Evolutionary conservation across 1,139 yeast genomes (phyloP), one percentile per base, ranked within the genome.

Genomic region (Hansenula lynferdii): DNA sequence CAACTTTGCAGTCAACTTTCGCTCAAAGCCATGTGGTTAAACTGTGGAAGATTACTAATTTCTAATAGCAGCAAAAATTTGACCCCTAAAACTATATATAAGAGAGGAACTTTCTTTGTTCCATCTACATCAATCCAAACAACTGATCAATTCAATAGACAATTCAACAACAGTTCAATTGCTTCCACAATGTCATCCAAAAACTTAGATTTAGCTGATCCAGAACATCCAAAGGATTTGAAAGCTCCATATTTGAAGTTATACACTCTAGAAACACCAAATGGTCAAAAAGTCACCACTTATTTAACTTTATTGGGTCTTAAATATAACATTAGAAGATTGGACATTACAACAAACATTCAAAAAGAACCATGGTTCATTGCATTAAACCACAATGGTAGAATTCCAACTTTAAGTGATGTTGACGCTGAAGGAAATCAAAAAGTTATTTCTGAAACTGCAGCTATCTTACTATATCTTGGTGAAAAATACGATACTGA

Each of bases 391-490:
- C 78, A 80, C 28, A 77, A 78, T 49, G 84, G 85, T 16, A 62
- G 77, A 45, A 73, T 79, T 40, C 85, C 85, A 19, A 67, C 77
- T 1, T 58, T 79, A 30, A 67, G 69, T 6, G 79, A 76, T 49
- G 71, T 61, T 31, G 62, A 64, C 36, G 56, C 57, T 27, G 60
- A 69, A 19, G 72, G 72, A 10, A 61, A 68, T 23, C 63, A 51
- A 25, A 45, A 46, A 14, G 47, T 70, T 18, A 51, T 78, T 34
- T 67, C 70, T 49, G 85, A 79, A 59, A 65, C 80, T 25, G 84
- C 72, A 19, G 81, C 84, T 11, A 77, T 78, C 42, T 56, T 78
- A 56, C 61, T 66, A 42, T 79, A 76, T 50, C 57, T 79, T 32
- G 74, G 69, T 34, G 80, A 74, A 40, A 73, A 68, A 40, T 78